A percentile compares a stretch with the other conserved stretches of the same genome.
phyloP scores from a whole-genome alignment of 2,329 filamentous ascomycete genomes.

The Mycosphaerella sp. region DNA sequence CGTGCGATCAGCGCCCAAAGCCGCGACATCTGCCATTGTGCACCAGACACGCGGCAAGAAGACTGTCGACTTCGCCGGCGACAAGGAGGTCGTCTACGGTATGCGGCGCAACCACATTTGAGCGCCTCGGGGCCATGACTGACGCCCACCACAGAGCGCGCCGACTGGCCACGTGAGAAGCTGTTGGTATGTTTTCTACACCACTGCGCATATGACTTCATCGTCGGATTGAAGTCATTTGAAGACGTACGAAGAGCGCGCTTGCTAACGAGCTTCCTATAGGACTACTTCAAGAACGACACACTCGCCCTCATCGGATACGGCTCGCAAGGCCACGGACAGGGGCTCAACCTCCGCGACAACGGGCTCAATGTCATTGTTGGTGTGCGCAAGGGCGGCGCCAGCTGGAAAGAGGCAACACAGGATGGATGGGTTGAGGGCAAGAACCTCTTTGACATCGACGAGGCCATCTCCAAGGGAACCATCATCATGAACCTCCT shows the following conservation, averaged over 20 bases:
- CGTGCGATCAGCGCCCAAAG: constrained; percentile 40
- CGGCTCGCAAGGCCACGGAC: constrained; percentile 95
- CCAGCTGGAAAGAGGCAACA: constrained; percentile 95
- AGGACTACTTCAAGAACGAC: constrained; percentile 99
- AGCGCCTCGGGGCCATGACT: constrained; percentile 12
- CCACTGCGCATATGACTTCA: constrained; percentile 8
- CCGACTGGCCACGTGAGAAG: constrained; percentile 98
- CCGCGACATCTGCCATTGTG: constrained; percentile 43
- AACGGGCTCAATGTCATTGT: constrained; percentile 99
- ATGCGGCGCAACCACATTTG: constrained; percentile 31
- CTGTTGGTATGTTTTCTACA: constrained; percentile 61
- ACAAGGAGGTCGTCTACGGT: constrained; percentile 94
- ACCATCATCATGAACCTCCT: constrained; percentile 99
- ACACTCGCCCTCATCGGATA: constrained; percentile 99
- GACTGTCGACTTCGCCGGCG: constrained; percentile 97
- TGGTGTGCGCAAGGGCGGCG: constrained; percentile 95
- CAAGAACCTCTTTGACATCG: constrained; percentile 98
- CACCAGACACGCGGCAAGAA: constrained; percentile 77
- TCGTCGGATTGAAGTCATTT: not conserved
- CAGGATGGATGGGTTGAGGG: constrained; percentile 97
- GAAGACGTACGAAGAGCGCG: not conserved
- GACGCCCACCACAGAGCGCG: constrained; percentile 62
- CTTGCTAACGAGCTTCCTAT: constrained; percentile 28
- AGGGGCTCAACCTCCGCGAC: constrained; percentile 99
- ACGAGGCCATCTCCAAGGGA: constrained; percentile 88